Base-by-base conservation (phyloP, 2,329 filamentous ascomycete genomes). In the Massarina eburnea region DNA sequence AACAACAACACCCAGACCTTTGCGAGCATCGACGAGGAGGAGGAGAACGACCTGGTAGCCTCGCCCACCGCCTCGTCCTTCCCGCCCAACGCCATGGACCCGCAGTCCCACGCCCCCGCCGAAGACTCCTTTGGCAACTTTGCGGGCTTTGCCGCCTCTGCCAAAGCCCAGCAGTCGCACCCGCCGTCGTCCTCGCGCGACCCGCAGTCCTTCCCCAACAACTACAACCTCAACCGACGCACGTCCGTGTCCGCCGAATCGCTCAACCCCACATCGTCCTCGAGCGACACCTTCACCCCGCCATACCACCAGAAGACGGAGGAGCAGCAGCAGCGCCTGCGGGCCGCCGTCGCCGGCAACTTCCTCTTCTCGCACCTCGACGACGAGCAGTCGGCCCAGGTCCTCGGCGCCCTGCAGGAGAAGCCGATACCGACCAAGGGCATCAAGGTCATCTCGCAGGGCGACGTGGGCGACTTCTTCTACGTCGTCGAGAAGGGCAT, bases 161-260 rank as follows among this genome's bases (percentile, higher is more conserved):
- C 58, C 45, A 60, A 62, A 51, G 55, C 57, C 46, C 51, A 76
- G 66, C 68, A 49, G 63, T 59, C 63, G 18, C 71, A 66, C 66
- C 68, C 48, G 63, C 71, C 66, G 78, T 67, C 68, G 67, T 64
- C 50, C 57, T n/a, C 76, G 18, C 78, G 79, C 46, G 81, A 82
- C 49, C 74, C 80, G 30, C 84, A 89, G 55, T 84, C 83, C 59
- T 89, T 96, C 66, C 94, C 94, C 45, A 87, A 83, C 59, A 91
- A 97, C 70, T 97, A 96, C 75, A 95, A 95, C 71, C 86, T 96
- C 73, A 88, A 84, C 60, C 88, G 94, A 54, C 89, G 94, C 61
- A 96, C 91, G 30, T 97, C 94, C 3, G 94, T 99, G 42, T 97
- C 94, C 32, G 94, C 94, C 40, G 94, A 99, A 73, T 96, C 92